Percentiles rank a stretch among this genome's conserved stretches.
Conservation (phyloP, 2,329 filamentous ascomycete species). For the Fusarium burgessii region DNA sequence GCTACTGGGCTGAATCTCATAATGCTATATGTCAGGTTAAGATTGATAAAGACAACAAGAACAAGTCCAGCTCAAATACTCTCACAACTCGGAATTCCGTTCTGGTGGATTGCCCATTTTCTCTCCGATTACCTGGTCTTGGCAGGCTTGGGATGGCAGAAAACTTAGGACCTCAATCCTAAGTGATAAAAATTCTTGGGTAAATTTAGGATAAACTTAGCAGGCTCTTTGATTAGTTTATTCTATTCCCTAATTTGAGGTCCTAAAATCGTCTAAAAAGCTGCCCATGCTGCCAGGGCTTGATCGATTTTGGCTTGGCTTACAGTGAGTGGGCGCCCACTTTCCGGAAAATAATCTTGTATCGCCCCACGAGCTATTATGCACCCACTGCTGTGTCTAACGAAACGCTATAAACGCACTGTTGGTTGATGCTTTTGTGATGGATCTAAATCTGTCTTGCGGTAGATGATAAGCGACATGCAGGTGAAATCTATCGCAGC, state of each 20-base stretch:
- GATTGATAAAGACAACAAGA: not conserved
- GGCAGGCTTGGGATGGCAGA: not conserved
- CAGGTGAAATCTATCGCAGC: not conserved
- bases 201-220: too few relatives aligned
- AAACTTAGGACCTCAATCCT: too few relatives aligned
- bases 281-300: not conserved
- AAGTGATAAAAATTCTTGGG: too few relatives aligned
- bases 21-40: not conserved
- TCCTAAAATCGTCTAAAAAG: not conserved
- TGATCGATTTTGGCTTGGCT: not conserved
- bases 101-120: not conserved
- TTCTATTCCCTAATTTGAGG: not conserved
- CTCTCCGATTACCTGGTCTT: not conserved
- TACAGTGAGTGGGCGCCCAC: not conserved
- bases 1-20: not conserved
- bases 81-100: not conserved
- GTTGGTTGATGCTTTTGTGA: not conserved
- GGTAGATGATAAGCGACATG: not conserved
- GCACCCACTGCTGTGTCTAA: not conserved
- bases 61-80: not conserved
- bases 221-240: too few relatives aligned
- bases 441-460: not conserved
- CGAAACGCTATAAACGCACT: slow-evolving; percentile 15
- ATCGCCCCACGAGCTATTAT: not conserved
- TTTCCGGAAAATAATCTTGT: not conserved